These are phyloP conservation scores for Heliamphora pulchella DNA, from an alignment of 179 eudicot genomes.

Conservation along the genomic window DNA sequence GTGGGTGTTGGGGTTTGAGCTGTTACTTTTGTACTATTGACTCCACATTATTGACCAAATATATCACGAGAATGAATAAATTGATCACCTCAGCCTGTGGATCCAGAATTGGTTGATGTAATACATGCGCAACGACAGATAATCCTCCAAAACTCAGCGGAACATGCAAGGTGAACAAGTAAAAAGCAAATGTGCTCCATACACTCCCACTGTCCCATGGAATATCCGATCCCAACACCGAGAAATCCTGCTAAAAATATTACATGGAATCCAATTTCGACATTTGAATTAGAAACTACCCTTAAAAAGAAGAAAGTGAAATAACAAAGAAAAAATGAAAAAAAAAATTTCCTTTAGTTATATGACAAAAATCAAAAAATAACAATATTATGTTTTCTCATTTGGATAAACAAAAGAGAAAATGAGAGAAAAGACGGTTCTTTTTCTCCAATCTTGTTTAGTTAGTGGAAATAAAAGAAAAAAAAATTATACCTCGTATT, in stretches of 20 bases:
- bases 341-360: background rate
- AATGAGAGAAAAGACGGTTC: background rate
- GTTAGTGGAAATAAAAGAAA: too few relatives aligned
- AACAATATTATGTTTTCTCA: background rate
- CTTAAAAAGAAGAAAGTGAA: too few relatives aligned
- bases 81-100: slow-evolving; percentile 52
- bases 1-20: background rate
- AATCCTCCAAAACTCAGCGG: slow-evolving; percentile 88
- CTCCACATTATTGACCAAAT: background rate
- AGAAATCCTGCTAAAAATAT: slow-evolving; percentile 45
- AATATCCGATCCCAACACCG: slow-evolving; percentile 43
- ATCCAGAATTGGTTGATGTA: slow-evolving; percentile 48
- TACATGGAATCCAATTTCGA: slow-evolving; percentile 1
- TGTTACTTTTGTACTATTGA: background rate
- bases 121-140: slow-evolving; percentile 44
- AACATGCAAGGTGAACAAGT: slow-evolving; percentile 74
- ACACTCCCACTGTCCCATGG: slow-evolving; percentile 57
- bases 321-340: background rate
- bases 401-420: background rate
- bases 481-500: too few relatives aligned
- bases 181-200: slow-evolving; percentile 68
- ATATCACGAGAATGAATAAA: slow-evolving; percentile 4
- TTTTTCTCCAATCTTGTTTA: background rate
- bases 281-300: slow-evolving; percentile 3
- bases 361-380: background rate